Base-by-base conservation (phyloP, 192 early-diverging fungal genomes). In the Backusella psychrophila region DNA sequence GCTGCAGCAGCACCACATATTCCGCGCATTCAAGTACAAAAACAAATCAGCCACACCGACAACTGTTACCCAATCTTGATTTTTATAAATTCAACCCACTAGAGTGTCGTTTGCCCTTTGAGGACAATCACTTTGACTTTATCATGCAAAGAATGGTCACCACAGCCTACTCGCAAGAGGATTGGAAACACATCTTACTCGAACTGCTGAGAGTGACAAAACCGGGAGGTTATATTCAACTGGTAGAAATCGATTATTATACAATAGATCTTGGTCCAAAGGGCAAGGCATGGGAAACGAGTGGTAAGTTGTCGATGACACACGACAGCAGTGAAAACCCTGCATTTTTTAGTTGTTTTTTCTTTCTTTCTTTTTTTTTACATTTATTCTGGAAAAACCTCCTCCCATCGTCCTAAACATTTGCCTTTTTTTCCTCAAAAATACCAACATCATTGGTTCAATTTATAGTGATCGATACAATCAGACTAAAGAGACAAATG, bases 141-240 rank as follows among this genome's bases (percentile, higher is more conserved):
- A 65, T 78, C 11, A 65, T 42, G 33, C 71, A 78, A 31, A 36
- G 65, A 34, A 42, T 78, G 19, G 71, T 44, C 3, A 53, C 77
- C 0, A 9, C 59, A 0, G 23, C 65, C 0, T 78, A 65, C 31
- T 67, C 77, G 4, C 19, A 44, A 41, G 26, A 9, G 4, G 44
- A 78, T 41, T 78, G 77, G 77, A 44, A 73, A 39, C 38, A 36
- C 12, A 42, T 78, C 0, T 0, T 78, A 0, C 3, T n/a, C 0
- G 77, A 78, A 34, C 29, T 84, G 26, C 38, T 77, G 17, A 70
- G 83, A 53, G 83, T 84, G 0, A 71, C 72, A 6, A 78, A 81
- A 71, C 80, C 83, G 1, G 80, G 80, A 19, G 83, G 83, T 1
- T 84, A 74, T 69, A 66, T 84, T 31, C 77, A 83, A 34, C 36